phyloP scores from a whole-genome alignment of 768 basidiomycete species.

The Pleurotus tuber-regium region DNA sequence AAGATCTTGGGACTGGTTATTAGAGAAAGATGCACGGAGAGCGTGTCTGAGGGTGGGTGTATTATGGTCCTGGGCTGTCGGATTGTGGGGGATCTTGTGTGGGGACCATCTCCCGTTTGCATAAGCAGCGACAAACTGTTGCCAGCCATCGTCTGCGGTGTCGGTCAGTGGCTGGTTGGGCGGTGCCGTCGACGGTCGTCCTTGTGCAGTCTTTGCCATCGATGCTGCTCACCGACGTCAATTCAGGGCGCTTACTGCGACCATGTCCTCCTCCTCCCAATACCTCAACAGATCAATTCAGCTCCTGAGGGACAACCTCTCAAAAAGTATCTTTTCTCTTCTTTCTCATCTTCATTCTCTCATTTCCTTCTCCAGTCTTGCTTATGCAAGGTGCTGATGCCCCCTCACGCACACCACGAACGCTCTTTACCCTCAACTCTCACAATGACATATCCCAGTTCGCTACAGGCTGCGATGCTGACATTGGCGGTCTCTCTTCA shows the following conservation, averaged over 20 bases:
- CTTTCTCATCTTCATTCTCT: neutral
- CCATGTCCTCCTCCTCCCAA: slow-evolving; percentile 32
- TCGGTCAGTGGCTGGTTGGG: neutral
- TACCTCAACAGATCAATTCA: slow-evolving; percentile 39
- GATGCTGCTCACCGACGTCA: too few relatives aligned
- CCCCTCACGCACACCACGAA: slow-evolving; percentile 57
- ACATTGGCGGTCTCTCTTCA: slow-evolving; percentile 83
- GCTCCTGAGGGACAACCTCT: slow-evolving; percentile 29
- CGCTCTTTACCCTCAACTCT: slow-evolving; percentile 65
- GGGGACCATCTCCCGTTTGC: neutral
- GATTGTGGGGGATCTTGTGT: neutral
- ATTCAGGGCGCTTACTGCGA: too few relatives aligned
- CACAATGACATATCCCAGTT: slow-evolving; percentile 56
- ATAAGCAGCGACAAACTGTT: neutral
- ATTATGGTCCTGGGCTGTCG: too few relatives aligned
- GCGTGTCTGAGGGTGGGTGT: too few relatives aligned
- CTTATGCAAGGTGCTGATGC: slow-evolving; percentile 76
- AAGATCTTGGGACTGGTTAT: too few relatives aligned
- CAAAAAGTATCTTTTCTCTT: slow-evolving; percentile 28
- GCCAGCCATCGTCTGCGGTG: neutral
- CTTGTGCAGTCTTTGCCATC: too few relatives aligned
- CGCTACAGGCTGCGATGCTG: slow-evolving; percentile 81
- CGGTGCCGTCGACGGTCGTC: neutral
- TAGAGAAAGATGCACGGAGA: too few relatives aligned
- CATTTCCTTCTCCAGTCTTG: slow-evolving; percentile 44